Conservation (phyloP, 169 alveolate genomes). For the Plasmodium gonderi region DNA sequence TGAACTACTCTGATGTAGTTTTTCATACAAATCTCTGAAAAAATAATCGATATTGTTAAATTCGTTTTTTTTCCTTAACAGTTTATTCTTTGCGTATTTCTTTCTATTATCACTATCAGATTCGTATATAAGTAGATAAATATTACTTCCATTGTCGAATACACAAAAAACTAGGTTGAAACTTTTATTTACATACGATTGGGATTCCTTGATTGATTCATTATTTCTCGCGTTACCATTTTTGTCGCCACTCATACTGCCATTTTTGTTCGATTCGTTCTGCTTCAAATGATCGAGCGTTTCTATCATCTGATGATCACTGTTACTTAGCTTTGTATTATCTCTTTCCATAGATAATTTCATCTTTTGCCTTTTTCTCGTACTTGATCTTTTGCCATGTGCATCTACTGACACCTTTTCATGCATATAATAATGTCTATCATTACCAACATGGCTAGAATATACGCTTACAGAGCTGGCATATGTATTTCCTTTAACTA, state of each 20-base stretch:
- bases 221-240: neutral
- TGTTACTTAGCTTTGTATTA: neutral
- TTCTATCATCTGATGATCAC: neutral
- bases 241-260: neutral
- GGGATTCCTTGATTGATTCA: neutral
- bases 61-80: slow-evolving; percentile 16
- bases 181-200: slow-evolving; percentile 22
- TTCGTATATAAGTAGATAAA: slow-evolving; percentile 49
- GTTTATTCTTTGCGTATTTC: slow-evolving; percentile 21
- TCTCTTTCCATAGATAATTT: neutral
- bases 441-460: neutral
- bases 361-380: neutral
- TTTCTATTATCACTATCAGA: slow-evolving; percentile 46
- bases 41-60: slow-evolving; percentile 35
- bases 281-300: neutral
- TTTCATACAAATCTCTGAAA: slow-evolving; percentile 34
- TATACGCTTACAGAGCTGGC: neutral
- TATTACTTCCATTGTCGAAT: slow-evolving; percentile 39
- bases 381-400: neutral
- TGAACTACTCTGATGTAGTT: slow-evolving; percentile 7
- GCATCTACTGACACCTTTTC: neutral
- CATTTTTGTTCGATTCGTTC: neutral
- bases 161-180: slow-evolving; percentile 29
- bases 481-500: neutral
- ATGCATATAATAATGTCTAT: neutral